phyloP scores from a whole-genome alignment of 129 eudicot species.

The Artemisia annua region DNA sequence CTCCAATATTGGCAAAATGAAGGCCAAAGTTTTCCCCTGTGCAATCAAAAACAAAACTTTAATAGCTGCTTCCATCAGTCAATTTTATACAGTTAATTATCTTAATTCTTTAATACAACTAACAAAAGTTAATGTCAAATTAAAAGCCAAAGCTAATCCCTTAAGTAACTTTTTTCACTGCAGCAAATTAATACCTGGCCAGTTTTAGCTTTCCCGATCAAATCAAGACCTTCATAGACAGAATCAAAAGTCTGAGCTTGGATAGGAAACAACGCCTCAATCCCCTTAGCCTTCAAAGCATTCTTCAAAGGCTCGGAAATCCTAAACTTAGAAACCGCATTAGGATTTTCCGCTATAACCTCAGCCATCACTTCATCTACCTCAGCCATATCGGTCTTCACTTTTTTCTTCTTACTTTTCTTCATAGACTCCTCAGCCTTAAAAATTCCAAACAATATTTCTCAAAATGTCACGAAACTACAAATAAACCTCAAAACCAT shows the following conservation, averaged over 20 bases:
- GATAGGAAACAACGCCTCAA: constrained; percentile 82
- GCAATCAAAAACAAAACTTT: not conserved
- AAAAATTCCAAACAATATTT: not conserved
- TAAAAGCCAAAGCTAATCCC: too few species aligned
- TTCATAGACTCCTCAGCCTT: constrained; percentile 41
- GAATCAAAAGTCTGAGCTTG: constrained; percentile 82
- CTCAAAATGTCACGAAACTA: not conserved
- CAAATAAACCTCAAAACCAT: too few species aligned
- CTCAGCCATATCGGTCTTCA: constrained; percentile 42
- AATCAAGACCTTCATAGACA: constrained; percentile 77
- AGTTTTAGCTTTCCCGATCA: constrained; percentile 95
- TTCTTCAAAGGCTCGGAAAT: constrained; percentile 77
- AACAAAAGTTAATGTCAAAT: too few species aligned
- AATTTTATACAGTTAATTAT: too few species aligned
- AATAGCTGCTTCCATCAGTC: not conserved
- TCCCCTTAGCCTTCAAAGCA: constrained; percentile 72
- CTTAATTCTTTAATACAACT: too few species aligned
- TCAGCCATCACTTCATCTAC: constrained; percentile 38
- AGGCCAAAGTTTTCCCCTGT: constrained; percentile 93
- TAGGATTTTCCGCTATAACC: constrained; percentile 55
- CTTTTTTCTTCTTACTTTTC: constrained; percentile 59
- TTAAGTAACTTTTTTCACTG: too few species aligned
- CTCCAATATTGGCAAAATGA: constrained; percentile 83
- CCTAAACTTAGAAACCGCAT: constrained; percentile 64
- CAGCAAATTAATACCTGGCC: constrained; percentile 67